Base-by-base conservation (phyloP, 192 early-diverging fungal genomes). In the Phycomyces blakesleeanus region DNA sequence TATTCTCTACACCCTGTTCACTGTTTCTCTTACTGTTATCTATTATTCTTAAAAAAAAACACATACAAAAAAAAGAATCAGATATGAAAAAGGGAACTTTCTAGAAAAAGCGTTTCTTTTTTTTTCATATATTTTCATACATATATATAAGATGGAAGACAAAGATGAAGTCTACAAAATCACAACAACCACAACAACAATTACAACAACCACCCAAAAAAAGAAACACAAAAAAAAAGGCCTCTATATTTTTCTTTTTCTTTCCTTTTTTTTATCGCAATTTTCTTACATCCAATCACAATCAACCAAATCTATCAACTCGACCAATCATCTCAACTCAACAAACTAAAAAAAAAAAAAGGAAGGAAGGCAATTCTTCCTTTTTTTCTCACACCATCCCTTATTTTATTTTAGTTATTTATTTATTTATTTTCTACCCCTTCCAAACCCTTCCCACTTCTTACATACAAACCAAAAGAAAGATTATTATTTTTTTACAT, bases 81-180 rank as follows among this genome's bases (percentile, higher is more conserved):
- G 22, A 55, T 55, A 8, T 29, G 9, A n/a, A 38, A 39, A 56
- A 56, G 10, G 26, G 55, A 56, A 56, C 38, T 56, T 37, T 37
- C 26, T 56, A 25, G 21, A 52, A 20, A 51, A 20, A 51, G 18
- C 24, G 57, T 25, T 7, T 41, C 16, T 47, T n/a, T 50, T 18
- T 49, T 59, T 47, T 47, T 42, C 22, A 8, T 56, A 18, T 59
- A 16, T 59, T 40, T 47, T 18, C 25, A 27, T 59, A 44, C 24
- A 59, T 15, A 14, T n/a, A n/a, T n/a, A n/a, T n/a, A n/a, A n/a
- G n/a, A n/a, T n/a, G n/a, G n/a, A n/a, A n/a, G n/a, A n/a, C n/a
- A n/a, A n/a, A n/a, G n/a, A n/a, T n/a, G n/a, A n/a, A n/a, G n/a
- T n/a, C n/a, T n/a, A n/a, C n/a, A n/a, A n/a, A n/a, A n/a, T n/a